These are phyloP conservation scores for Teratosphaeria pseudoeucalypti DNA, from an alignment of 2,329 filamentous ascomycete genomes.

Conservation along the genomic window DNA sequence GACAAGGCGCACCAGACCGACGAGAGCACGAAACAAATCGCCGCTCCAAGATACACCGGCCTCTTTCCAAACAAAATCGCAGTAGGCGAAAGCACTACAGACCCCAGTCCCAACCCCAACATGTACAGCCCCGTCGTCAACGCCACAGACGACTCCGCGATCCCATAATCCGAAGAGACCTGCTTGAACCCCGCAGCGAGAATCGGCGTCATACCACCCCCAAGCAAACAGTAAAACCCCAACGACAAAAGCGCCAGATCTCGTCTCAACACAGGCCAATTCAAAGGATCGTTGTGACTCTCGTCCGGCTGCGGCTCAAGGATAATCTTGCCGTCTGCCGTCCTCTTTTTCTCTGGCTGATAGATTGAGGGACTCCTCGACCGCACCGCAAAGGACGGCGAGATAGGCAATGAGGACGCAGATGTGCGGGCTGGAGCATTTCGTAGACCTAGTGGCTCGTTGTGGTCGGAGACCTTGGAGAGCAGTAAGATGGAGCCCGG, in stretches of 20 bases:
- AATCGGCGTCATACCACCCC: slow-evolving; percentile 83
- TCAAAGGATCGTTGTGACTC: slow-evolving; percentile 79
- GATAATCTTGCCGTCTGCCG: slow-evolving; percentile 71
- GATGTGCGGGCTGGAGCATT: slow-evolving; percentile 53
- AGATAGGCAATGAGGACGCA: slow-evolving; percentile 40
- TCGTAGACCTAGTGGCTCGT: slow-evolving; percentile 51
- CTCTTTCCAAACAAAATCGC: slow-evolving; percentile 86
- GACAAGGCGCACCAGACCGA: slow-evolving; percentile 81
- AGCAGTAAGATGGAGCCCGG: slow-evolving; percentile 57
- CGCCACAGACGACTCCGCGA: slow-evolving; percentile 63
- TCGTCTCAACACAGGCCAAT: slow-evolving; percentile 76
- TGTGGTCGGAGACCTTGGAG: slow-evolving; percentile 44
- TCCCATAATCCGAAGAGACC: slow-evolving; percentile 56
- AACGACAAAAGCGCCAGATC: slow-evolving; percentile 71
- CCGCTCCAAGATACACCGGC: slow-evolving; percentile 73
- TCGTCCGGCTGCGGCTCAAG: slow-evolving; percentile 88
- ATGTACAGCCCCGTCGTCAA: slow-evolving; percentile 89
- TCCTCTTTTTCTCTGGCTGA: slow-evolving; percentile 55
- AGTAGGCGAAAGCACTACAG: slow-evolving; percentile 74
- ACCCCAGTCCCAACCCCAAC: slow-evolving; percentile 81
- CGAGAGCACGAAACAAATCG: slow-evolving; percentile 65
- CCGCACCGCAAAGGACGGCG: background rate
- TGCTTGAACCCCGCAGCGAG: slow-evolving; percentile 82
- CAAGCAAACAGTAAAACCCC: slow-evolving; percentile 86
- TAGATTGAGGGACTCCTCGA: slow-evolving; percentile 23